Evolutionary conservation across 257 asterid species (phyloP).

Genomic region (Lycium barbarum): DNA sequence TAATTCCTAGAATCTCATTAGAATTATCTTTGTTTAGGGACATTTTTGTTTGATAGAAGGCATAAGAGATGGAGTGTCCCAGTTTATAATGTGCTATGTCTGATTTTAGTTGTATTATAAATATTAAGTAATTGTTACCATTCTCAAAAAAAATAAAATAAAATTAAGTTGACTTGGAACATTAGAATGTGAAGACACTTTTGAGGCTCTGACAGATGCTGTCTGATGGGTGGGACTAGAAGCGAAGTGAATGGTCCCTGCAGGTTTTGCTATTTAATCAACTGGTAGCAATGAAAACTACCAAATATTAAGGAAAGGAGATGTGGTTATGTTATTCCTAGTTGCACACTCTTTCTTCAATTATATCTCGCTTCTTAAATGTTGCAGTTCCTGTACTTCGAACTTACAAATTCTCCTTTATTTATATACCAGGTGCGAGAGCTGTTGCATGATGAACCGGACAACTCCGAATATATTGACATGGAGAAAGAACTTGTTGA

Average conservation of each 20-base stretch:
- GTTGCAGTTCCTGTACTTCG: not conserved
- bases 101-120: slow-evolving; percentile 7
- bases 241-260: slow-evolving; percentile 1
- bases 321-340: not conserved
- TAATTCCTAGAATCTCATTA: not conserved
- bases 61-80: not conserved
- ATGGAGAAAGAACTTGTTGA: slow-evolving; percentile 97
- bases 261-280: not conserved
- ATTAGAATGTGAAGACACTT: not conserved
- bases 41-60: not conserved
- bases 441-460: slow-evolving; percentile 74
- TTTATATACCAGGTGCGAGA: slow-evolving; percentile 63
- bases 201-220: not conserved
- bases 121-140: too few species aligned
- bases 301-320: not conserved
- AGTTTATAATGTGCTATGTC: not conserved
- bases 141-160: too few species aligned
- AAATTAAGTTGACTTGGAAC: not conserved
- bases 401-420: slow-evolving; percentile 4
- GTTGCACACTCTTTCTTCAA: not conserved
- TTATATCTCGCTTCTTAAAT: not conserved
- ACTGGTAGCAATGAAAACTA: slow-evolving; percentile 3
- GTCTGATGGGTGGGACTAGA: not conserved
- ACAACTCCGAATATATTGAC: slow-evolving; percentile 84
- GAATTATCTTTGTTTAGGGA: not conserved